Conservation (phyloP, 2,329 filamentous ascomycete genomes). For the Ophiobolus disseminans region DNA sequence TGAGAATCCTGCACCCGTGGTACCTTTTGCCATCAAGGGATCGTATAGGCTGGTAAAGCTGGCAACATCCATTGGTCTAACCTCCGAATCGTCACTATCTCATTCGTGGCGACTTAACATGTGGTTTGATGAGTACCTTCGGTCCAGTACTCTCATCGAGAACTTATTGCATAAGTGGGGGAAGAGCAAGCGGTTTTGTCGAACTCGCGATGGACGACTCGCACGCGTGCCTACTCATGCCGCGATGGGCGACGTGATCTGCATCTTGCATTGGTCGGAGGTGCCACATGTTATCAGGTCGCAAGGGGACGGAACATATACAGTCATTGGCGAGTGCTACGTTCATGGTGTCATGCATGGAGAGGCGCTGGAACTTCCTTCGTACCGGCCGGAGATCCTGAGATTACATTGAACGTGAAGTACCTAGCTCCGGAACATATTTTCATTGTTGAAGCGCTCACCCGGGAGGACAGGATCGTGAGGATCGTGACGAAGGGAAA, state of each 20-base stretch:
- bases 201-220: background rate
- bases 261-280: background rate
- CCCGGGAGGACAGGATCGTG: no score
- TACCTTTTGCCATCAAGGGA: background rate
- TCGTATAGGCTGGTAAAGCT: background rate
- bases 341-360: conserved; percentile 1
- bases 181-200: background rate
- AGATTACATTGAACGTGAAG: background rate
- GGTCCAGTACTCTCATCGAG: background rate
- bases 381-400: background rate
- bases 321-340: background rate
- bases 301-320: background rate
- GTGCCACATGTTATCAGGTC: background rate
- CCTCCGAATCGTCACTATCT: background rate
- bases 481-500: no score
- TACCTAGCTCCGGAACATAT: no score
- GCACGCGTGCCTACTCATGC: background rate
- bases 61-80: background rate
- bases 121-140: background rate
- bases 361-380: background rate
- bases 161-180: background rate
- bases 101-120: background rate
- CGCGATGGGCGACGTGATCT: background rate
- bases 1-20: background rate
- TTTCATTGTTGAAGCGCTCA: no score